A percentile compares a stretch with the other conserved stretches of the same genome.
These are phyloP conservation scores for Phellopilus nigrolimitatus DNA, from an alignment of 1,284 basidiomycete species.

Conservation along the genomic window DNA sequence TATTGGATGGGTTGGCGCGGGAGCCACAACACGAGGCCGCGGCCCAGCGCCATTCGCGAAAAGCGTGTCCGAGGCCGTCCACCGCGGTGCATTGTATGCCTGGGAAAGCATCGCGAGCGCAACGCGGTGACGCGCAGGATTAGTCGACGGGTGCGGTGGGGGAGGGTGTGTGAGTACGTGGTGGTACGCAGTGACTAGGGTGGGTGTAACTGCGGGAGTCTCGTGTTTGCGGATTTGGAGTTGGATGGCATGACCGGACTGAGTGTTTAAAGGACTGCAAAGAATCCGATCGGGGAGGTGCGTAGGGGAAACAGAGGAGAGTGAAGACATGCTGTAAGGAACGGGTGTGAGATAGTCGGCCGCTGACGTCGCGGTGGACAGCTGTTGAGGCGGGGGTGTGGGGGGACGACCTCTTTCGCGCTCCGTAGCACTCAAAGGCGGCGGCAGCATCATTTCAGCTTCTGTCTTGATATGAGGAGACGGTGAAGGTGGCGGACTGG, in stretches of 20 bases:
- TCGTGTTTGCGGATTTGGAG: constrained; percentile 25
- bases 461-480: constrained; percentile 29
- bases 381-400: constrained; percentile 32
- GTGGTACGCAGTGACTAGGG: constrained; percentile 65
- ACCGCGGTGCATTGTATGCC: constrained; percentile 51
- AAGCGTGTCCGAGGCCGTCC: constrained; percentile 62
- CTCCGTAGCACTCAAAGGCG: constrained; percentile 6
- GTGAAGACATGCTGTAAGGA: constrained; percentile 63
- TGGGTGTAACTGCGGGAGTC: constrained; percentile 42
- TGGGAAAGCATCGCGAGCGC: constrained; percentile 60
- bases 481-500: constrained; percentile 29
- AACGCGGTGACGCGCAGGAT: constrained; percentile 60
- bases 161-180: constrained; percentile 64
- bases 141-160: constrained; percentile 40
- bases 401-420: constrained; percentile 6
- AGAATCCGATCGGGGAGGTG: constrained; percentile 50
- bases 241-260: constrained; percentile 13
- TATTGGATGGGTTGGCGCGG: constrained; percentile 52
- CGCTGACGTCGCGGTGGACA: constrained; percentile 41
- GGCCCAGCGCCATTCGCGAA: constrained; percentile 53
- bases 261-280: neutral
- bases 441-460: constrained; percentile 25
- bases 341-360: constrained; percentile 66
- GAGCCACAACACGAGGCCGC: constrained; percentile 49
- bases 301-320: constrained; percentile 56